A percentile compares a stretch with the other conserved stretches of the same genome.
These are phyloP conservation scores for Oidium heveae DNA, from an alignment of 2,329 filamentous ascomycete species.

Conservation along the genomic window DNA sequence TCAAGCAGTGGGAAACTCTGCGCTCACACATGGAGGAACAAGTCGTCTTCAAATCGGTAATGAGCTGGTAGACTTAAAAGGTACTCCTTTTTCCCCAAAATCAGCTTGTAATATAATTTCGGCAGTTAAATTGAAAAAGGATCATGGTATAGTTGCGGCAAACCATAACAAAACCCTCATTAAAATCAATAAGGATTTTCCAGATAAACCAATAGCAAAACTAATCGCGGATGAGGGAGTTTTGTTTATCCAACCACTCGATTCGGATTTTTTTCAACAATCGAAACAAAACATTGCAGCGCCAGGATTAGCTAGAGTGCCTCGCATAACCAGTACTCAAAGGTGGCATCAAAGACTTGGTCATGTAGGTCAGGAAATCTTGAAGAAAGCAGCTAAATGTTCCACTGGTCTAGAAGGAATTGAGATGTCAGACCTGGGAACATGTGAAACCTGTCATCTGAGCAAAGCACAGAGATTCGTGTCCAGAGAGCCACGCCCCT, in stretches of 20 bases:
- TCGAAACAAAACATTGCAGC: background rate
- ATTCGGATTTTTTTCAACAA: background rate
- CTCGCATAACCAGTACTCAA: background rate
- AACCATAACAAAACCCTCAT: background rate
- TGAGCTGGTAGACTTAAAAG: background rate
- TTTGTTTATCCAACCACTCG: background rate
- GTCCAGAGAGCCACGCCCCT: background rate
- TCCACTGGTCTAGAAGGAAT: background rate
- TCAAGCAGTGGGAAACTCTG: background rate
- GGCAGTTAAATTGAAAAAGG: background rate
- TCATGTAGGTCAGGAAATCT: background rate
- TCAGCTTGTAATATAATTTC: background rate
- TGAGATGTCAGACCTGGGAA: background rate
- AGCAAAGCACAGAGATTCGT: background rate
- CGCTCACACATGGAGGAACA: background rate
- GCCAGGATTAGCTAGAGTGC: background rate
- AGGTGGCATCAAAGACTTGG: background rate
- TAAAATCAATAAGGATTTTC: background rate
- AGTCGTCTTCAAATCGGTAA: background rate
- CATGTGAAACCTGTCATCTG: background rate
- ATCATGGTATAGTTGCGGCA: background rate
- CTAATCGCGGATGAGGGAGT: background rate
- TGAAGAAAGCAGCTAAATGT: background rate
- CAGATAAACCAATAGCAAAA: background rate
- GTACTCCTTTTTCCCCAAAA: background rate